Evolutionary conservation across 768 basidiomycete genomes (phyloP), one percentile per base, ranked within the genome.

Genomic region (Amanita fuliginea): DNA sequence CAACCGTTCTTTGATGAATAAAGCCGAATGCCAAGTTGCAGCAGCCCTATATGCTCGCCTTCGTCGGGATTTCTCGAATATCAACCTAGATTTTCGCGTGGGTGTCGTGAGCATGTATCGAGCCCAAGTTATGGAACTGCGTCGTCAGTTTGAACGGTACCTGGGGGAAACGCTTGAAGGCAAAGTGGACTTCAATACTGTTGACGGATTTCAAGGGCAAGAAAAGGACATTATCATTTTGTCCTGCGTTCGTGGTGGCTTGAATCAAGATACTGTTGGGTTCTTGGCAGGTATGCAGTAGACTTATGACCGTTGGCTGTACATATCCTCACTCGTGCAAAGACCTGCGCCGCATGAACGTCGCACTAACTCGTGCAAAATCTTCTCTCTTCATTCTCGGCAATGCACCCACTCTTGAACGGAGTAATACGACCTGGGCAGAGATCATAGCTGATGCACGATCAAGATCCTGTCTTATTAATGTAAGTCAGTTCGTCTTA

Each of bases 171-270:
- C 79, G 19, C 78, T 96, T 18, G 57, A 83, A 1, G 72, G 73
- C 28, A 78, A 74, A 37, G 78, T 99, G 34, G 86, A 94, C 59
- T 97, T 99, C 69, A 87, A 96, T 61, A 98, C 96, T 0, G 95
- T 99, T 34, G 95, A 99, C 65, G 96, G 95, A 8, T 98, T 98
- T 60, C 96, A 99, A 64, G 96, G 96, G 42, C 96, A 99, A 68
- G 96, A 99, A 64, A 99, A 99, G 63, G 91, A 95, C 57, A 79
- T 99, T 47, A 95, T 99, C 66, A 97, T 99, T 55, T 73, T 99
- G 16, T 98, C 96, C 3, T 96, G 93, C 62, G 96, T 98, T 16
- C 81, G 96, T 54, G 87, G 92, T 8, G 93, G 96, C 4, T 82
- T 88, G 14, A 83, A 86, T n/a, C 63, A 91, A 16, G 74, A 77